A percentile compares a stretch with the other conserved stretches of the same genome.
phyloP scores from a whole-genome alignment of 2,329 filamentous ascomycete genomes.

The Phialophora macrospora region DNA sequence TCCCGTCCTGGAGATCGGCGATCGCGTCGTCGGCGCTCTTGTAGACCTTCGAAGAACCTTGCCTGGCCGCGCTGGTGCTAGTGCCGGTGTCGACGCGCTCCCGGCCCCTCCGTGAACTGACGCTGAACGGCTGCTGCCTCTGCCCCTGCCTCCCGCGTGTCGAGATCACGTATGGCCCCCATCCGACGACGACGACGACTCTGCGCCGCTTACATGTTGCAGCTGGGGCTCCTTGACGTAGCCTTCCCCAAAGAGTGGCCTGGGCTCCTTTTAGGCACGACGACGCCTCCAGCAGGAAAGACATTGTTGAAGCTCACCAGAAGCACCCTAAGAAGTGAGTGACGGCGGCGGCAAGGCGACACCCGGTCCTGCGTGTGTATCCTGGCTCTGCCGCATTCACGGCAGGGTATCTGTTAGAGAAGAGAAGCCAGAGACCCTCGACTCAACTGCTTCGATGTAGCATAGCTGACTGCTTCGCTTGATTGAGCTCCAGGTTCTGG shows the following conservation, averaged over 20 bases:
- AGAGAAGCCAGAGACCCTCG: background rate
- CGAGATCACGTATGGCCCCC: background rate
- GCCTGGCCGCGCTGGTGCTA: slow-evolving; percentile 24
- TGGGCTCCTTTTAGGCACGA: background rate
- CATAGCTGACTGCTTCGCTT: background rate
- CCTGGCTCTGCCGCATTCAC: background rate
- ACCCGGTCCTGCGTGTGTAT: background rate
- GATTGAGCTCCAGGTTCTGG: background rate
- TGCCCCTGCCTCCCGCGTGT: background rate
- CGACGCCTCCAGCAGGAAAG: background rate
- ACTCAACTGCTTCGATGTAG: background rate
- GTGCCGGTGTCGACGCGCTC: background rate
- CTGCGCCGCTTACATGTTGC: background rate
- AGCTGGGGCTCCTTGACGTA: background rate
- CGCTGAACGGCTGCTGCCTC: slow-evolving; percentile 12
- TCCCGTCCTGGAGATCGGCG: slow-evolving; percentile 70
- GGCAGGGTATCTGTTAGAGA: background rate
- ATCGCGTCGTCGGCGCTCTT: slow-evolving; percentile 68
- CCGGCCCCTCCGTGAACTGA: background rate
- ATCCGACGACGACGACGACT: background rate
- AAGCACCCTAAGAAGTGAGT: background rate
- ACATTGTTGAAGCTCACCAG: background rate
- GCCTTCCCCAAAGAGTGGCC: background rate
- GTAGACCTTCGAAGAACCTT: slow-evolving; percentile 46
- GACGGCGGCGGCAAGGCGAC: too few relatives aligned